Evolutionary conservation across 140 eudicot species (phyloP), one percentile per base, ranked within the genome.

Genomic region (Flaveria floridana): DNA sequence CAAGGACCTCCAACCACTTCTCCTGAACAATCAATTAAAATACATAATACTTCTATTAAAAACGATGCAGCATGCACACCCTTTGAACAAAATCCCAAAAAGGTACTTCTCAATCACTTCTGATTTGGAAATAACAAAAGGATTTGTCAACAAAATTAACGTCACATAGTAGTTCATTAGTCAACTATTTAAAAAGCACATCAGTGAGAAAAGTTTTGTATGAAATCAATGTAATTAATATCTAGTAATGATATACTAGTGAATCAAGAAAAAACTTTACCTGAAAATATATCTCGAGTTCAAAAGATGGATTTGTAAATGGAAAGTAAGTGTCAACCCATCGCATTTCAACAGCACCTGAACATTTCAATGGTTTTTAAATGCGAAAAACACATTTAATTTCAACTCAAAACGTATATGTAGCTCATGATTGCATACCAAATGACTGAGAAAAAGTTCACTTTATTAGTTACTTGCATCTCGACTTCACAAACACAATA

Each of bases 271-370:
- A 65, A 56, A 41, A 30, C 20, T 30, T 71, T 86, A 92, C 97
- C 96, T 93, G 94, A 76, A 93, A 94, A 81, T 80, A 94, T 78
- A 94, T 94, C 85, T 94, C 99, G 48, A 94, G 92, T 78, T 94
- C 99, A 80, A 86, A 94, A 71, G 99, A 94, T 19, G 97, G 99
- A 76, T 83, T 75, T 14, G 99, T 94, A 75, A 94, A 94, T 3
- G 99, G 99, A 83, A 90, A 94, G 53, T 94, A 94, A 78, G 99
- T 80, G 80, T 94, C 97, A 79, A 94, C 87, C 97, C 99, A 94
- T 7, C 97, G 96, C 99, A 91, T 91, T 81, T 90, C 99, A 25
- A 94, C 99, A 46, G 91, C 90, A 83, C 99, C 97, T 94, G 85
- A 57, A 85, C 62, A 73, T 46, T 68, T 75, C 30, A 66, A 71